These are phyloP conservation scores for Fistulifera solaris DNA, from an alignment of 108 stramenopile genomes.

Conservation along the genomic window DNA sequence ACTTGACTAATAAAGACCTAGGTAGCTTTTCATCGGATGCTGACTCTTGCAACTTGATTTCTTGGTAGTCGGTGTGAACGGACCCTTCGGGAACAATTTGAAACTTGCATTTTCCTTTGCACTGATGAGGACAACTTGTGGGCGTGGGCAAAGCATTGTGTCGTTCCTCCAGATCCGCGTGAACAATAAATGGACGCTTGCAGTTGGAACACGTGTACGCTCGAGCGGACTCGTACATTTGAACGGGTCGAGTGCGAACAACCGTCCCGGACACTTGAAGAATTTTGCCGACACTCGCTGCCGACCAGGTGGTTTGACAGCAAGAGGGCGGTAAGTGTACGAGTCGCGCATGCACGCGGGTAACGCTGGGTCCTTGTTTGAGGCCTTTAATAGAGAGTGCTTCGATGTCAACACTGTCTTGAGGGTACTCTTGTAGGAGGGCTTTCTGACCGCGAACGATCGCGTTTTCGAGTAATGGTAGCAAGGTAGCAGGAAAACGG, in stretches of 20 bases:
- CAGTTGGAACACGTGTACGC: constrained; percentile 80
- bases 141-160: constrained; percentile 80
- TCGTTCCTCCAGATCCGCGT: constrained; percentile 77
- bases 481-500: constrained; percentile 59
- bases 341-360: constrained; percentile 83
- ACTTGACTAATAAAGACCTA: constrained; percentile 77
- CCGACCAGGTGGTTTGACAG: constrained; percentile 72
- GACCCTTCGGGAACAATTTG: constrained; percentile 34
- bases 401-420: too few relatives aligned
- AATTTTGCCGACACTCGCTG: constrained; percentile 80
- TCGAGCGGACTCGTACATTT: constrained; percentile 87
- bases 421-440: not conserved
- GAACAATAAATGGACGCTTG: constrained; percentile 50
- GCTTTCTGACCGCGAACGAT: constrained; percentile 38
- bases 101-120: constrained; percentile 50
- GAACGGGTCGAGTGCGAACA: constrained; percentile 76
- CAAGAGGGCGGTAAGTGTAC: constrained; percentile 79
- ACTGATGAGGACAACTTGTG: constrained; percentile 55
- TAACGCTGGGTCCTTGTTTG: constrained; percentile 7
- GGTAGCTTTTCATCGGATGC: constrained; percentile 84
- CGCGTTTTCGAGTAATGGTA: constrained; percentile 66
- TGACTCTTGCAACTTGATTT: constrained; percentile 94
- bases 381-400: too few relatives aligned
- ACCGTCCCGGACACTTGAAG: constrained; percentile 92
- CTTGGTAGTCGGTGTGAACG: constrained; percentile 91